Evolutionary conservation across 306 rosid genomes (phyloP).

Genomic region (Dryas octopetala): DNA sequence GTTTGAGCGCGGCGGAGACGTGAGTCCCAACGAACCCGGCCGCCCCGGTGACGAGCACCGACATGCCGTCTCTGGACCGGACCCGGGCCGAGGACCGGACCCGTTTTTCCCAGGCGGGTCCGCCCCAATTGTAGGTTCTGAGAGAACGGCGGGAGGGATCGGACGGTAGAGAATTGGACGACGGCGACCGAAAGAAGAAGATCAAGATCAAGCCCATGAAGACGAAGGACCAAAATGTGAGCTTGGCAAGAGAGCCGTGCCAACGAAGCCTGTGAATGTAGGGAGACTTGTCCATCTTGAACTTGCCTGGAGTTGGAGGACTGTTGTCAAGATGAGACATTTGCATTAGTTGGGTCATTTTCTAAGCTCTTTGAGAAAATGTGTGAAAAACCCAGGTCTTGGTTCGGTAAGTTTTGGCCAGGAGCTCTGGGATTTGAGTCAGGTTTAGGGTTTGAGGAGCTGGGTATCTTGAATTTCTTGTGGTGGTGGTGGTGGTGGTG

Average conservation of each 20-base stretch:
- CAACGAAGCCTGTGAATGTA: slow-evolving; percentile 69
- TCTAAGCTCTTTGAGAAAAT: slow-evolving; percentile 25
- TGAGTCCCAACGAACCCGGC: slow-evolving; percentile 95
- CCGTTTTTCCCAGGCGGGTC: slow-evolving; percentile 85
- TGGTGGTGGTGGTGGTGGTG: slow-evolving; percentile 30
- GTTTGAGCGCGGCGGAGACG: slow-evolving; percentile 82
- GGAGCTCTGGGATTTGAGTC: background rate
- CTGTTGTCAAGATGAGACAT: slow-evolving; percentile 74
- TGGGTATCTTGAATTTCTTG: slow-evolving; percentile 1
- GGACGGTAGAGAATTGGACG: slow-evolving; percentile 40
- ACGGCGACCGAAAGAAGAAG: slow-evolving; percentile 74
- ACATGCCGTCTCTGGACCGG: slow-evolving; percentile 61
- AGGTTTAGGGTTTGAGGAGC: slow-evolving; percentile 36
- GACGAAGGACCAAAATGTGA: slow-evolving; percentile 70
- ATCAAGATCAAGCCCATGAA: slow-evolving; percentile 76
- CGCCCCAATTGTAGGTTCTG: slow-evolving; percentile 77
- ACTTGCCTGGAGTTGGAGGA: slow-evolving; percentile 91
- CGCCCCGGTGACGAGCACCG: slow-evolving; percentile 88
- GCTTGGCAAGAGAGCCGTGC: slow-evolving; percentile 77
- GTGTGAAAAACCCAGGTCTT: slow-evolving; percentile 30
- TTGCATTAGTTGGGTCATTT: slow-evolving; percentile 56
- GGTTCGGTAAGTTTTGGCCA: slow-evolving; percentile 1
- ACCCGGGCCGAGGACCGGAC: slow-evolving; percentile 67
- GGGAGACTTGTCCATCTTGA: slow-evolving; percentile 84
- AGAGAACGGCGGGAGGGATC: slow-evolving; percentile 85